These are phyloP conservation scores for Hypoxylon lienhwacheense DNA, from an alignment of 495 filamentous ascomycete genomes.

Conservation along the genomic window DNA sequence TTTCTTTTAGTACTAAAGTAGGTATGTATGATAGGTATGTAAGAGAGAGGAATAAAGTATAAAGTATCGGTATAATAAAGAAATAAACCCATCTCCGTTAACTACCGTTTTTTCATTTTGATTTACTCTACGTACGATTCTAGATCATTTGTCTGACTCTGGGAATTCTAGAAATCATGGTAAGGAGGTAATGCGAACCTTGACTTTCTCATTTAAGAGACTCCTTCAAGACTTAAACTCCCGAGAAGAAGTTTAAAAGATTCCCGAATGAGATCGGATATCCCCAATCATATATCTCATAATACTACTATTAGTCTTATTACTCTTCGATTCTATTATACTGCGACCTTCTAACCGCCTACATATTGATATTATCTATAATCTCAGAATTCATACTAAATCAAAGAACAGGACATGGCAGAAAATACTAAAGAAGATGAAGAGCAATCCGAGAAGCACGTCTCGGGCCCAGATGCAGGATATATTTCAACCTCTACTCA, in stretches of 20 bases:
- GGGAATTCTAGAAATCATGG: neutral
- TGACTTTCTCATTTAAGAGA: neutral
- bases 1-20: no score
- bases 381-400: no score
- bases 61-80: no score
- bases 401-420: conserved; percentile 2
- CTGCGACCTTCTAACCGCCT: no score
- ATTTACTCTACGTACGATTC: neutral
- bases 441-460: conserved; percentile 13
- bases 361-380: no score
- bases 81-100: no score
- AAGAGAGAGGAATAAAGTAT: neutral
- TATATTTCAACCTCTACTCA: conserved; percentile 3
- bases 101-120: no score
- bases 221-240: neutral
- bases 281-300: conserved; percentile 23
- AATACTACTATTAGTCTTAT: no score
- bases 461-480: neutral
- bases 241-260: neutral
- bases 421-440: conserved; percentile 1
- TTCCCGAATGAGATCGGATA: conserved; percentile 17
- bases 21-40: neutral
- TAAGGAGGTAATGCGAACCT: conserved; percentile 2
- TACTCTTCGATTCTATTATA: no score
- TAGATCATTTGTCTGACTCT: neutral